Evolutionary conservation across 306 rosid genomes (phyloP), one percentile per base, ranked within the genome.

Genomic region (Purshia tridentata): DNA sequence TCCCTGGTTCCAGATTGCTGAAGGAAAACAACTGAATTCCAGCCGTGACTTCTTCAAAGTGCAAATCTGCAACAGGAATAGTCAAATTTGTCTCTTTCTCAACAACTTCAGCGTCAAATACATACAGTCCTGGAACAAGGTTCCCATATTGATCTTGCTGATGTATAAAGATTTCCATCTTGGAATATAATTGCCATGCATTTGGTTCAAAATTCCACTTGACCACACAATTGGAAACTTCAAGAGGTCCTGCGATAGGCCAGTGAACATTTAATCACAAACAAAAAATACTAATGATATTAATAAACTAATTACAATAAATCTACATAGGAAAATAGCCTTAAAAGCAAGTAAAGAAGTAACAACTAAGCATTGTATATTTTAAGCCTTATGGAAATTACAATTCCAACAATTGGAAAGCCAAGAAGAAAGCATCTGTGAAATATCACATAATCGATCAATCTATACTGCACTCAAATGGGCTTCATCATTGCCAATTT

Each of bases 1-100:
- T 88, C 68, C 98, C 98, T 1, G 86, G 89, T 69, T 92, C 98
- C 51, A 65, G 73, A 84, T 90, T 92, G 73, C 86, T 82, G 68
- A 88, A 92, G 2, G 96, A 90, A 84, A 90, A 88, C 70, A 84
- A 70, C 70, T 92, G 98, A 81, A 92, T 78, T 72, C 98, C 95
- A 37, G 88, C 78, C 5, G 54, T 82, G 62, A 81, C 91, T 85
- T 88, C 94, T 69, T 83, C 80, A 46, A 88, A 92, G 77, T 84
- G 85, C 51, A 90, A 84, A 83, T 92, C 98, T 46, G 94, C 54
- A 44, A 90, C 76, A 0, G 96, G 98, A 77, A 86, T 84, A 14
- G 94, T 82, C 83, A 92, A 77, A 76, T 92, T 92, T 6, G 89
- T 86, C 57, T 88, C 92, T 72, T 76, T 82, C 78, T 92, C 92